These are phyloP conservation scores for Hypholoma sublateritium DNA, from an alignment of 768 basidiomycete genomes.

Conservation along the genomic window DNA sequence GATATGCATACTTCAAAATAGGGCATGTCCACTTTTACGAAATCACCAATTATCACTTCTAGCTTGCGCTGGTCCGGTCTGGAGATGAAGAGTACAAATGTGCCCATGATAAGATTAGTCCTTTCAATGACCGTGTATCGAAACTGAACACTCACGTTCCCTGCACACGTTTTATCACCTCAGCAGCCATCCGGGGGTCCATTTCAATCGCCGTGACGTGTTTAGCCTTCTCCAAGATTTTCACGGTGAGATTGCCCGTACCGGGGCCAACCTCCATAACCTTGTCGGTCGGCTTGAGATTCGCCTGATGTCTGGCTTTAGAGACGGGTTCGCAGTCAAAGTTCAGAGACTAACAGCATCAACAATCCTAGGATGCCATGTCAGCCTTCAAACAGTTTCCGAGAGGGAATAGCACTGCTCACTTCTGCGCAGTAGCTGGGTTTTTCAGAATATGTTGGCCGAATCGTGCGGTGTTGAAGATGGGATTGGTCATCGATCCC, in stretches of 20 bases:
- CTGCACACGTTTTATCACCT: slow-evolving; percentile 94
- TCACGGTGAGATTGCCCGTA: slow-evolving; percentile 93
- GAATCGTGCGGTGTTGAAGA: slow-evolving; percentile 93
- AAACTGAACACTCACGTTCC: slow-evolving; percentile 76
- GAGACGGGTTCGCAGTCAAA: not conserved
- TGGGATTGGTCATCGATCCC: slow-evolving; percentile 70
- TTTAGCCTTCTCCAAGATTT: slow-evolving; percentile 91
- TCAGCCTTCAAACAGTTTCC: slow-evolving; percentile 8
- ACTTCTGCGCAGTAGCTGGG: slow-evolving; percentile 89
- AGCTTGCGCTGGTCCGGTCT: slow-evolving; percentile 96
- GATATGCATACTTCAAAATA: slow-evolving; percentile 99
- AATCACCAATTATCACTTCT: slow-evolving; percentile 94
- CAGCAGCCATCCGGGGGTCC: slow-evolving; percentile 99
- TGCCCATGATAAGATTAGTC: not conserved
- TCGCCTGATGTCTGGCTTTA: slow-evolving; percentile 54
- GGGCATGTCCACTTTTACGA: slow-evolving; percentile 96
- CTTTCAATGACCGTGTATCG: not conserved
- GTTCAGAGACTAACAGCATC: slow-evolving; percentile 36
- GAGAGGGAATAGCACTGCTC: slow-evolving; percentile 19
- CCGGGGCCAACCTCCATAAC: slow-evolving; percentile 98
- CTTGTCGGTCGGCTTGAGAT: slow-evolving; percentile 89
- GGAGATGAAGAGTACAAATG: not conserved
- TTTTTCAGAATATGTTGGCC: slow-evolving; percentile 99
- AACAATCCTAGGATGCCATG: slow-evolving; percentile 36
- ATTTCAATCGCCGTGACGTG: slow-evolving; percentile 94